Percentiles rank a stretch among this genome's conserved stretches.
Conservation (phyloP, 495 filamentous ascomycete genomes). For the Astrocystis sublimbata region DNA sequence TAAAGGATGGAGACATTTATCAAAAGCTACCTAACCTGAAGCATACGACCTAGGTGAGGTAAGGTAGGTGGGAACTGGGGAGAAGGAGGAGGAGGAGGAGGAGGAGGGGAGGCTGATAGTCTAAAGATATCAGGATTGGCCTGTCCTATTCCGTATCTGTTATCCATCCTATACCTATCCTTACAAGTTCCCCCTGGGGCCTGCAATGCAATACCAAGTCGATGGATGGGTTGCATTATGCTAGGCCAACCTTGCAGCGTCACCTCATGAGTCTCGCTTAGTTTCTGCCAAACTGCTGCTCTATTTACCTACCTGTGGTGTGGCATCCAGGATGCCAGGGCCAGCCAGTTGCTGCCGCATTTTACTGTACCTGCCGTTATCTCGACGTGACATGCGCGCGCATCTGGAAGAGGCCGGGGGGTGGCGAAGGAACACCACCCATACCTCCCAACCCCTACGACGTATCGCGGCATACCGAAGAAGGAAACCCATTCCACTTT, state of each 20-base stretch:
- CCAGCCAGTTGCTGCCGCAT: too few relatives aligned
- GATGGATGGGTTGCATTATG: slow-evolving; percentile 12
- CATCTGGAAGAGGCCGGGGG: not conserved
- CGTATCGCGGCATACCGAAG: not conserved
- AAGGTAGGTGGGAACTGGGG: too few relatives aligned
- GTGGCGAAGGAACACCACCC: not conserved
- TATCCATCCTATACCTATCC: too few relatives aligned
- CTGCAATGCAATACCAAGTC: not conserved
- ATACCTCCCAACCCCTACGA: too few relatives aligned
- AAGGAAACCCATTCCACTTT: not conserved
- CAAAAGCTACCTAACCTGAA: too few relatives aligned
- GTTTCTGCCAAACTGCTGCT: not conserved
- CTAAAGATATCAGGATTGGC: too few relatives aligned
- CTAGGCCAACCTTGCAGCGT: slow-evolving; percentile 7
- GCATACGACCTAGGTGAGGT: too few relatives aligned
- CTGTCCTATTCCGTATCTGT: not conserved
- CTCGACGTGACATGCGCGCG: not conserved
- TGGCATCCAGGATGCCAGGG: too few relatives aligned
- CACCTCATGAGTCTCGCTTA: slow-evolving; percentile 3
- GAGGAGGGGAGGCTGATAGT: slow-evolving; percentile 1
- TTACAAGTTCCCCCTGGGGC: not conserved
- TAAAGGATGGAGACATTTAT: not conserved
- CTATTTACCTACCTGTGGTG: too few relatives aligned
- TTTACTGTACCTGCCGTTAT: slow-evolving; percentile 7
- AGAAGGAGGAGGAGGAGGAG: not conserved